Evolutionary conservation across 2,329 filamentous ascomycete genomes (phyloP).

Genomic region (Alternaria atra): DNA sequence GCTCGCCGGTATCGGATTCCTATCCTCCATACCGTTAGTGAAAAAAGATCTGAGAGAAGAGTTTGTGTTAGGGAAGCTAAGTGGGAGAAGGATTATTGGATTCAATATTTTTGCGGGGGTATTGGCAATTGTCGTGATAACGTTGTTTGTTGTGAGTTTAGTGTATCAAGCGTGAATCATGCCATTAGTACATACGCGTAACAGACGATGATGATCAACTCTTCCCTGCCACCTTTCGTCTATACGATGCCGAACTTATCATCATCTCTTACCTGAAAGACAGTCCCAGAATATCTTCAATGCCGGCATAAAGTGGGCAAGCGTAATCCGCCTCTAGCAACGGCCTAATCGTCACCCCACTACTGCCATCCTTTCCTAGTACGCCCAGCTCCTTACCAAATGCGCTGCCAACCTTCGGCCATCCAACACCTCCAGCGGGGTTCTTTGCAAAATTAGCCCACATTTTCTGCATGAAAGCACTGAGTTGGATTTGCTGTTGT

Average conservation of each 20-base stretch:
- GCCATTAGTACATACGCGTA: neutral
- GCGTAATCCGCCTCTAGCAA: constrained; percentile 17
- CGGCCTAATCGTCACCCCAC: constrained; percentile 13
- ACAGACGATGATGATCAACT: neutral
- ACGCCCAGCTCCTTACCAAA: constrained; percentile 17
- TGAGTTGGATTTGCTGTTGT: constrained; percentile 25
- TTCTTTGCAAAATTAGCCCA: constrained; percentile 37
- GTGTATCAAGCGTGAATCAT: neutral
- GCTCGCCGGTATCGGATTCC: neutral
- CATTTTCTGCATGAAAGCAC: constrained; percentile 29
- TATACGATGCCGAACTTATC: neutral
- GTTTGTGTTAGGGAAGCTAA: no score
- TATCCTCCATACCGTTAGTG: neutral
- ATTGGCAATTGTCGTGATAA: neutral
- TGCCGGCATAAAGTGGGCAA: constrained; percentile 13
- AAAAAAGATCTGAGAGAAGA: neutral
- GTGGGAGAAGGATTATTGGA: neutral
- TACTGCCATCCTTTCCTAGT: constrained; percentile 14
- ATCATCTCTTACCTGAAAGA: neutral
- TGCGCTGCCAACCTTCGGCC: constrained; percentile 14
- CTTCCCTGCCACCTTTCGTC: neutral
- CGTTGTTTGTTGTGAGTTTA: neutral
- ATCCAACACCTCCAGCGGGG: constrained; percentile 20
- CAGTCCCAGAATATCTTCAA: constrained; percentile 16
- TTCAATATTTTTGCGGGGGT: neutral